Percentiles rank a stretch among this genome's conserved stretches.
Evolutionary conservation across 1,284 basidiomycete genomes (phyloP).

Genomic region (Exobasidium rhododendri): DNA sequence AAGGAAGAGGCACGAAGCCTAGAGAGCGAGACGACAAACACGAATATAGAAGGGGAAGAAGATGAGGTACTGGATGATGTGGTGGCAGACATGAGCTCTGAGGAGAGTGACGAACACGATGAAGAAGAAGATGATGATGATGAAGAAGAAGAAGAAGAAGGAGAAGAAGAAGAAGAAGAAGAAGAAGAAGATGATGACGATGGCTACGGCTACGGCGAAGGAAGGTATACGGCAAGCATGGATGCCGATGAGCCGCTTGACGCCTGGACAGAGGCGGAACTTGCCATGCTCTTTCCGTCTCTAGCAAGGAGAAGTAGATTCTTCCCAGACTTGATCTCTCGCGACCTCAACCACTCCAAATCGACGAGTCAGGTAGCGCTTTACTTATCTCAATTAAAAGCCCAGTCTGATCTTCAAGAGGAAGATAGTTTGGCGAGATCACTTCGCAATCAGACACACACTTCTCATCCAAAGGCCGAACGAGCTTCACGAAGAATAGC

Average conservation of each 20-base stretch:
- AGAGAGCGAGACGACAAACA: neutral
- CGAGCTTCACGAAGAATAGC: neutral
- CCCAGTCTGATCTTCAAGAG: neutral
- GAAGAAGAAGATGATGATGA: neutral
- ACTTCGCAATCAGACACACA: neutral
- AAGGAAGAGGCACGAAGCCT: no score
- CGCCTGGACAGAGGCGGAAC: neutral
- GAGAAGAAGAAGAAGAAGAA: neutral
- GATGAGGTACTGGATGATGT: neutral
- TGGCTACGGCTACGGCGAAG: neutral
- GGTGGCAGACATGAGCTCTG: neutral
- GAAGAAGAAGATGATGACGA: neutral
- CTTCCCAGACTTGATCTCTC: neutral
- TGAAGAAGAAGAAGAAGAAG: neutral
- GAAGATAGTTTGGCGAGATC: neutral
- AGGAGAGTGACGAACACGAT: neutral
- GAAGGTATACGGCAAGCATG: neutral
- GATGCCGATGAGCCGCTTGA: neutral
- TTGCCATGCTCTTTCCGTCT: neutral
- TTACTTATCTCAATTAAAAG: neutral
- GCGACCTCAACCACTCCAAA: conserved; percentile 1
- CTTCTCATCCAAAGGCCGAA: neutral
- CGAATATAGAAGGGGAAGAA: neutral
- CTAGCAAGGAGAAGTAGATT: neutral
- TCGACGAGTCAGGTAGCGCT: neutral